Evolutionary conservation across 108 stramenopile species (phyloP).

Genomic region (Pseudonitzschia multiseries): DNA sequence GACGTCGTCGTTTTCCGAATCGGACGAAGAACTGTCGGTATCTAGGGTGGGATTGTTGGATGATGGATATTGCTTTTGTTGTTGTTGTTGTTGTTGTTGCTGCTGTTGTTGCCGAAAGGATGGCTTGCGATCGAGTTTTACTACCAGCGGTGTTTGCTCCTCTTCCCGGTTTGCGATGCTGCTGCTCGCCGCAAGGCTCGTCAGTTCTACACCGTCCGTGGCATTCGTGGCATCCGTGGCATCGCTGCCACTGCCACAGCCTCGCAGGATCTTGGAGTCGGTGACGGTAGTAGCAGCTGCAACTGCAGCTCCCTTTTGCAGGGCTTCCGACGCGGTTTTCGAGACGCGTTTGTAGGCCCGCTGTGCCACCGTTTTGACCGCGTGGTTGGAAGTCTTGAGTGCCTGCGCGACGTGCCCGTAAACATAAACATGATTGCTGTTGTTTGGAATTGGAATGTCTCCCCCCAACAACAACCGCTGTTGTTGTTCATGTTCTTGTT

Average conservation of each 20-base stretch:
- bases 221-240: neutral
- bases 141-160: neutral
- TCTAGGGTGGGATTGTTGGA: too few relatives aligned
- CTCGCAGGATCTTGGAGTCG: too few relatives aligned
- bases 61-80: too few relatives aligned
- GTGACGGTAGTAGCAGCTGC: too few relatives aligned
- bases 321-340: neutral
- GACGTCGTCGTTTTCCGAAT: too few relatives aligned
- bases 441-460: too few relatives aligned
- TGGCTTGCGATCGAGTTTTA: too few relatives aligned
- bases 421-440: neutral
- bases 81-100: too few relatives aligned
- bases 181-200: neutral
- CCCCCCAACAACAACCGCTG: too few relatives aligned
- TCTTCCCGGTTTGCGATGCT: neutral
- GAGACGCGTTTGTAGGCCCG: neutral
- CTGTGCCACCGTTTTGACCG: neutral
- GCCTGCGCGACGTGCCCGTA: neutral
- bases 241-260: too few relatives aligned
- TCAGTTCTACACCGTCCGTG: neutral
- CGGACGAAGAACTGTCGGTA: neutral
- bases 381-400: conserved; percentile 12
- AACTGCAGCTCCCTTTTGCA: too few relatives aligned
- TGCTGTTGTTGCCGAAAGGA: neutral
- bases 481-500: conserved; percentile 2